Base-by-base conservation (phyloP, 1,284 basidiomycete species). In the Malassezia pachydermatis region DNA sequence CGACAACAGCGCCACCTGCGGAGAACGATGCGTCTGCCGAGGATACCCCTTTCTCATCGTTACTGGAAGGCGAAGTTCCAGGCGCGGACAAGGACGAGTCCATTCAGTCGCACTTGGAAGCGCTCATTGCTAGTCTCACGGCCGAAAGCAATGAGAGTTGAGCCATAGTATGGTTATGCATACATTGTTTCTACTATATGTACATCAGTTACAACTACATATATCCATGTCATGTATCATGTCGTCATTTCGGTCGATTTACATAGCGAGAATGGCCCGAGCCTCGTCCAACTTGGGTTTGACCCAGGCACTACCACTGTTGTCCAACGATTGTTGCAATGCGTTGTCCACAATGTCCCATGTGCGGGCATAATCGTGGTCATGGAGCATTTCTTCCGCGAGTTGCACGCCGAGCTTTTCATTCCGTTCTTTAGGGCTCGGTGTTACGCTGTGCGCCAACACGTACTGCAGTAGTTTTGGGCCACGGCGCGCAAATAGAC, bases 241-340 rank as follows among this genome's bases (percentile, higher is more conserved):
- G 23, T 45, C 24, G 14, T 37, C 32, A 17, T 28, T 9, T 20
- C 20, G 25, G 16, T 32, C n/a, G 25, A 33, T 23, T 6, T 22
- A 24, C 10, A 60, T 30, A 19, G 51, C 54, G 6, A 60, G 36
- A 24, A 52, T 56, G 9, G n/a, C 16, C 14, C 59, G 51, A 5
- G 67, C 67, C 19, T 67, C 65, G 34, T 70, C 60, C 9, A 70
- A 39, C 19, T 65, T 55, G 1, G 67, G 67, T 5, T 59, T 40
- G 3, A 70, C 67, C 67, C 67, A 70, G 2, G 60, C 54, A 34
- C 54, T 58, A 2, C 67, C 67, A 24, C 54, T 57, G 45, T 65
- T 41, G 27, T 62, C 58, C 28, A 70, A 68, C 8, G 65, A 65
- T 2, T 45, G 45, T n/a, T 48, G 47, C 1, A 66, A 56, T 1